Base-by-base conservation (phyloP, 768 basidiomycete genomes). In the Sistotremastrum suecicum region DNA sequence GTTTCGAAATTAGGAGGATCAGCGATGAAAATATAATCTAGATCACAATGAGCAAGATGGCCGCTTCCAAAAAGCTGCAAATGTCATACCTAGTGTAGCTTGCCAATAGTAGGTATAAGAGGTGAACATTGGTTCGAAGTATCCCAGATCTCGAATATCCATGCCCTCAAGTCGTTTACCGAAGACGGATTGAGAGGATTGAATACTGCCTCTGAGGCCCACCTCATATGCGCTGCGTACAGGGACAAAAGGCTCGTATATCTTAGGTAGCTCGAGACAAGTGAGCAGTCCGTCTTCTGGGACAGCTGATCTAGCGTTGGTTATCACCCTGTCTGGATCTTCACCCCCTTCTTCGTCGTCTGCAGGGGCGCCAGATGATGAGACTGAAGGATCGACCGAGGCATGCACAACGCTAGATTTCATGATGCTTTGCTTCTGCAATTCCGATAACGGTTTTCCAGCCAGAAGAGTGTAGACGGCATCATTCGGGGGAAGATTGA, bases 101-200 rank as follows among this genome's bases (percentile, higher is more conserved):
- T 83, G 75, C 87, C 88, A 92, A 55, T 80, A 80, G 60, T 86
- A 76, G 0, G 92, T 89, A 56, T 82, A 94, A 57, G 82, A 86
- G 35, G 91, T 92, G 67, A 80, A 97, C 59, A 76, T 72, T 3
- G 90, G 89, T 57, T 92, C 88, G 57, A 72, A 61, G 7, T 61
- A 66, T 3, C 88, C 88, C 12, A 62, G 63, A 43, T 36, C 29
- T 45, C 40, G 5, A 10, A 12, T 7, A 34, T 2, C 30, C 31
- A 39, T 33, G 35, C 35, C 34, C 56, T 53, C 50, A 37, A 37
- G 29, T 45, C 53, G 43, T 42, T 55, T 20, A 20, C 20, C 20
- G 20, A 20, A 20, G 20, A 20, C 20, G 20, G 20, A 20, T 20
- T 20, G 20, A 20, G 20, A 20, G 20, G 49, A 38, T 12, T 34